A percentile compares a stretch with the other conserved stretches of the same genome.
These are phyloP conservation scores for Trichothecium sympodiale DNA, from an alignment of 2,329 filamentous ascomycete genomes.

Conservation along the genomic window DNA sequence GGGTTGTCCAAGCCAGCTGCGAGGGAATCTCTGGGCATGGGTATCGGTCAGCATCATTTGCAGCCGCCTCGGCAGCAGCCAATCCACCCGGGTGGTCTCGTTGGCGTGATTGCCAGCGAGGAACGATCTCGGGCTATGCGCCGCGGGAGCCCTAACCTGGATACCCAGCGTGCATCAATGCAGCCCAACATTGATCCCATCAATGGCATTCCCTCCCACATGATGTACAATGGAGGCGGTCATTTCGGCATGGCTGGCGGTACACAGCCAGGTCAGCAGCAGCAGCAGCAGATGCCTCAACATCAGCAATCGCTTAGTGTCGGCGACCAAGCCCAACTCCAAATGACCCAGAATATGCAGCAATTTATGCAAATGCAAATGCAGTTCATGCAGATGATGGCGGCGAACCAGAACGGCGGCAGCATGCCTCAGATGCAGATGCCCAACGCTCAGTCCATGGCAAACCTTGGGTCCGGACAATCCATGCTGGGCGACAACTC, in stretches of 20 bases:
- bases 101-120: slow-evolving; percentile 80
- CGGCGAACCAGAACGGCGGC: slow-evolving; percentile 20
- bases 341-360: slow-evolving; percentile 74
- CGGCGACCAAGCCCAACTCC: slow-evolving; percentile 63
- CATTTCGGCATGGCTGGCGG: slow-evolving; percentile 15
- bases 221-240: slow-evolving; percentile 25
- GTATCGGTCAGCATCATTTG: slow-evolving; percentile 37
- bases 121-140: slow-evolving; percentile 69
- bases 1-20: slow-evolving; percentile 61
- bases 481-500: slow-evolving; percentile 38
- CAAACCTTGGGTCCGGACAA: slow-evolving; percentile 30
- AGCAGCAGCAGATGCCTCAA: slow-evolving; percentile 29
- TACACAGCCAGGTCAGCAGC: slow-evolving; percentile 10
- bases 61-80: slow-evolving; percentile 23
- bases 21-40: slow-evolving; percentile 64
- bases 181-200: slow-evolving; percentile 35
- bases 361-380: slow-evolving; percentile 92
- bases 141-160: slow-evolving; percentile 64
- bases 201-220: slow-evolving; percentile 32
- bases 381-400: slow-evolving; percentile 86
- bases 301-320: slow-evolving; percentile 36
- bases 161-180: slow-evolving; percentile 30
- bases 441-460: slow-evolving; percentile 23
- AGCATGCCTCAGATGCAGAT: slow-evolving; percentile 18
- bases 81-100: slow-evolving; percentile 63